phyloP scores from a whole-genome alignment of 2,329 filamentous ascomycete species.

The Pseudocercospora fuligena region DNA sequence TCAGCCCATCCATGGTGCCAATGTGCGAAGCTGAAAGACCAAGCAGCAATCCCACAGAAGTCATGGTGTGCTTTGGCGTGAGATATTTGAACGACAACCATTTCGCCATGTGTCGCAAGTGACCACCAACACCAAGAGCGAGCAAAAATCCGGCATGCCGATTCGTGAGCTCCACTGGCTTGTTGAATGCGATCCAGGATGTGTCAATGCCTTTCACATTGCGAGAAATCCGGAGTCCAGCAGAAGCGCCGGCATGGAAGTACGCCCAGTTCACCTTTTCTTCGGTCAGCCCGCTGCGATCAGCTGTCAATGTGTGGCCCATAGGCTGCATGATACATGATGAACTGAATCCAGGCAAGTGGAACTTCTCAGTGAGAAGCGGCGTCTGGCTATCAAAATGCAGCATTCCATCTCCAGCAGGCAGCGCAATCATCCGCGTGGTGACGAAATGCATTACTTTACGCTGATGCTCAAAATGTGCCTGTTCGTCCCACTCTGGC shows the following conservation, averaged over 20 bases:
- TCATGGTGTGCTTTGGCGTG: constrained; percentile 99
- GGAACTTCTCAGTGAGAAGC: constrained; percentile 88
- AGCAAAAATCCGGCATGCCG: constrained; percentile 94
- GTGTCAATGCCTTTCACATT: constrained; percentile 93
- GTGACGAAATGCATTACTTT: constrained; percentile 85
- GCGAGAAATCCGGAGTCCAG: constrained; percentile 86
- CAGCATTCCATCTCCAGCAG: constrained; percentile 82
- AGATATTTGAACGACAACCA: constrained; percentile 99
- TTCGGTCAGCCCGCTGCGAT: constrained; percentile 84
- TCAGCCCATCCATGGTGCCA: constrained; percentile 95
- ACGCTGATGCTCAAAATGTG: constrained; percentile 90
- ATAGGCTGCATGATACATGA: constrained; percentile 90
- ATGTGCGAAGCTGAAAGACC: constrained; percentile 92
- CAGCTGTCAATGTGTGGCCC: constrained; percentile 90
- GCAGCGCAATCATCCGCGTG: constrained; percentile 83
- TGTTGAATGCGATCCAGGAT: constrained; percentile 99
- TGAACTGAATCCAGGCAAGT: constrained; percentile 87
- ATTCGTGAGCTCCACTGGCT: constrained; percentile 88
- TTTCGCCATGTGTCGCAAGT: constrained; percentile 91
- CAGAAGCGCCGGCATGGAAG: constrained; percentile 95
- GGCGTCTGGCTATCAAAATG: constrained; percentile 88
- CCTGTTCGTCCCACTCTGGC: constrained; percentile 80
- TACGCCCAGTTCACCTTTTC: constrained; percentile 99
- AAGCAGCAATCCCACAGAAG: constrained; percentile 90
- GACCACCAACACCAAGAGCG: constrained; percentile 89